Evolutionary conservation across 2,329 filamentous ascomycete genomes (phyloP), one percentile per base, ranked within the genome.

Genomic region (Rhynchosporium agropyri): DNA sequence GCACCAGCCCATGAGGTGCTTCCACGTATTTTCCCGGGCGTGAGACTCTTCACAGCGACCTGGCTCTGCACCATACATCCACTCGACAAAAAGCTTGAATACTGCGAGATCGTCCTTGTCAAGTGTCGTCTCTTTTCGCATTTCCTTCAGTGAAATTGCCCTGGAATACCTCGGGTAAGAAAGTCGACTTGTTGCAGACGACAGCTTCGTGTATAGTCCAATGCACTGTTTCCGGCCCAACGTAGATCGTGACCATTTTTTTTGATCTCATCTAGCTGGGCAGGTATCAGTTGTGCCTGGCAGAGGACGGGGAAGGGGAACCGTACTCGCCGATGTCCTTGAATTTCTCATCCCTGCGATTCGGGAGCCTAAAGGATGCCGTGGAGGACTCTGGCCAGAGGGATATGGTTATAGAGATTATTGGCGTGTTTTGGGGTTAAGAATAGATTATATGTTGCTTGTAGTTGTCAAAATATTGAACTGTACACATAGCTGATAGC

Each of bases 201-300:
- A 66, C 10, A 7, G 49, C 43, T 29, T 64, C 60, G 60, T 64
- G 64, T 4, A 64, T 48, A n/a, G 45, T 56, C 40, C 36, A 60
- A 31, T 38, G 29, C 33, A 46, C 45, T 31, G 42, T 26, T 8
- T 45, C 50, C 2, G 48, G 49, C 4, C 61, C 57, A 9, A 63
- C 57, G 51, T 63, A 60, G 49, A 63, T 54, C 13, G 40, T 60
- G 31, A 63, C 61, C 55, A 60, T 57, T 0, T 60, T 28, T 3
- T 13, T 36, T 9, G 51, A n/a, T 38, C 33, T 4, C 10, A 36
- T 54, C 33, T 36, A 38, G 13, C 29, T 53, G 28, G 46, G 28
- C 12, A 7, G 4, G 46, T 20, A 12, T 40, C 36, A 40, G 36
- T 40, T 7, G 12, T 40, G 12, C 36, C 12, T 40, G 12, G 36